A percentile compares a stretch with the other conserved stretches of the same genome.
phyloP scores from a whole-genome alignment of 352 stramenopile species.

The Hyaloperonospora arabidopsidis region DNA sequence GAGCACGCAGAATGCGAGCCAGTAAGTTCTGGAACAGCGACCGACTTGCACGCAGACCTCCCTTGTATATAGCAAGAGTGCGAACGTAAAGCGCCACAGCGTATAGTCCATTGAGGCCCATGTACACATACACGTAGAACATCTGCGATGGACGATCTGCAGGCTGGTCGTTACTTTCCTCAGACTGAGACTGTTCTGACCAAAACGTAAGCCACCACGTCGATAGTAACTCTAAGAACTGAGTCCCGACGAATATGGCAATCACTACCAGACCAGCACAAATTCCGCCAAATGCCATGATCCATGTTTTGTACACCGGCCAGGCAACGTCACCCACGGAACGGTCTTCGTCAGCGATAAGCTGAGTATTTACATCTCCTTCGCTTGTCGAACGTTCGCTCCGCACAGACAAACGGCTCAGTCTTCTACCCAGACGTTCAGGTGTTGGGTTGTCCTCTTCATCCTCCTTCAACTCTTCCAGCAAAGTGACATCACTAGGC shows the following conservation, averaged over 20 bases:
- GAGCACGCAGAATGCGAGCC: constrained; percentile 85
- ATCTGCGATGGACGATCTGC: constrained; percentile 38
- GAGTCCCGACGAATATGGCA: constrained; percentile 36
- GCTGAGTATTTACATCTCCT: constrained; percentile 21
- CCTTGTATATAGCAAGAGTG: constrained; percentile 49
- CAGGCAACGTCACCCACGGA: constrained; percentile 50
- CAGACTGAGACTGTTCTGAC: constrained; percentile 27
- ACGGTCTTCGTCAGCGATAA: constrained; percentile 69
- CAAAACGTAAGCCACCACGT: constrained; percentile 55
- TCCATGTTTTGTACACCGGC: constrained; percentile 63
- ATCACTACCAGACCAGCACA: constrained; percentile 38
- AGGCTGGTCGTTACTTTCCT: constrained; percentile 9
- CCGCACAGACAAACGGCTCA: constrained; percentile 43
- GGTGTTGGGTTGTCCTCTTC: constrained; percentile 33
- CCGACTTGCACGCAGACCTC: constrained; percentile 45
- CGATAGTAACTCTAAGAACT: constrained; percentile 50
- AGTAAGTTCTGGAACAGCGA: constrained; percentile 61
- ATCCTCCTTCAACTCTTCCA: constrained; percentile 39
- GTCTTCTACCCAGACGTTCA: constrained; percentile 26
- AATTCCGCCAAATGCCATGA: constrained; percentile 55
- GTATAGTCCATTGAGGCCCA: constrained; percentile 54
- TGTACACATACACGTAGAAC: constrained; percentile 83
- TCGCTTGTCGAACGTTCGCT: constrained; percentile 43
- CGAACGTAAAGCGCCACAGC: constrained; percentile 58
- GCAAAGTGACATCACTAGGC: constrained; percentile 24